A percentile compares a stretch with the other conserved stretches of the same genome.
Evolutionary conservation across 305 asterid species (phyloP).

Genomic region (Stenogyne calaminthoides): DNA sequence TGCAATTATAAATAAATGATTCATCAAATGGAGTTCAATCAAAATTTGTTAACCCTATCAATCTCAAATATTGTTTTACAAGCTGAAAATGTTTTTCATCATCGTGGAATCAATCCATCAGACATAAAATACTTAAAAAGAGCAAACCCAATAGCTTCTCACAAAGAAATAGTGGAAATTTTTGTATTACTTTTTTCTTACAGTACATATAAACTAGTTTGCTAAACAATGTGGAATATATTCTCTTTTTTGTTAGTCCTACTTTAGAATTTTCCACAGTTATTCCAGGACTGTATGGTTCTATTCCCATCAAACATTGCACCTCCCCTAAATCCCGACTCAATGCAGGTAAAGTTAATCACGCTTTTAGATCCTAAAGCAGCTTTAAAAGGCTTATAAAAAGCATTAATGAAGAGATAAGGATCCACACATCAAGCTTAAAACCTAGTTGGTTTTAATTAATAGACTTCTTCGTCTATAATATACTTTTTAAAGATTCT

Average conservation of each 20-base stretch:
- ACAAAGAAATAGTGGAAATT: neutral
- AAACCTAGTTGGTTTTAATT: conserved; percentile 33
- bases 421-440: conserved; percentile 28
- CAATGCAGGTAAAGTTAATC: too few species aligned
- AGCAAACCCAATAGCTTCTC: neutral
- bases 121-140: too few species aligned
- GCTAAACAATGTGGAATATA: neutral
- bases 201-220: neutral
- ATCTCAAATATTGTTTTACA: too few species aligned
- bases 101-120: too few species aligned
- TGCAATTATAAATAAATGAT: too few species aligned
- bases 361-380: conserved; percentile 36
- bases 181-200: neutral
- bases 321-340: too few species aligned
- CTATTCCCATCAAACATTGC: conserved; percentile 26
- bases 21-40: too few species aligned
- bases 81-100: too few species aligned
- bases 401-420: conserved; percentile 43
- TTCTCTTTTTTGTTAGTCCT: neutral
- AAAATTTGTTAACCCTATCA: too few species aligned
- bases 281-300: conserved; percentile 25
- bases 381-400: conserved; percentile 32
- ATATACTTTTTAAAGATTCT: neutral
- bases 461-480: conserved; percentile 6
- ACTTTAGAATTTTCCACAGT: conserved; percentile 19